Conservation (phyloP, 2,329 filamentous ascomycete genomes). For the Polytolypa hystricis region DNA sequence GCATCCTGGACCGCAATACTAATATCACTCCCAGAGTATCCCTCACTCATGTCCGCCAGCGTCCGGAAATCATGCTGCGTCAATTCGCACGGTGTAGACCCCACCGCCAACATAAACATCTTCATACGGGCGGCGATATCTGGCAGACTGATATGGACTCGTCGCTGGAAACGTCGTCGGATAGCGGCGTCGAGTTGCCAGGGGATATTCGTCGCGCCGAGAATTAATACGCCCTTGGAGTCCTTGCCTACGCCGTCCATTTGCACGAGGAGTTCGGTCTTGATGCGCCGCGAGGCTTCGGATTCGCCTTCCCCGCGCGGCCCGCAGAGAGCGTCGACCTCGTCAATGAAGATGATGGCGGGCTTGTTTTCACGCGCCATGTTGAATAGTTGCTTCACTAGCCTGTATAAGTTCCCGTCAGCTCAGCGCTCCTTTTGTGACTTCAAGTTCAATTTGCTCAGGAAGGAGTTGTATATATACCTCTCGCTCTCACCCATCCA, state of each 20-base stretch:
- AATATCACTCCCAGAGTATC: conserved; percentile 95
- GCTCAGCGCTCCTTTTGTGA: too few relatives aligned
- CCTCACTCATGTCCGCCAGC: conserved; percentile 72
- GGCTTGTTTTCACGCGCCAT: conserved; percentile 98
- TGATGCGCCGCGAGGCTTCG: conserved; percentile 93
- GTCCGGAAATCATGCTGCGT: conserved; percentile 65
- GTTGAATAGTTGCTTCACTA: conserved; percentile 92
- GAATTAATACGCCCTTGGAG: conserved; percentile 81
- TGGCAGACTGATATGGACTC: conserved; percentile 90
- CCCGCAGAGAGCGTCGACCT: conserved; percentile 92
- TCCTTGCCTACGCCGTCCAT: conserved; percentile 99
- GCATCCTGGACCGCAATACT: conserved; percentile 91
- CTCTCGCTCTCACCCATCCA: conserved; percentile 99
- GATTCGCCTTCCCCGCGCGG: conserved; percentile 91
- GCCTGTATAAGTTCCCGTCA: too few relatives aligned
- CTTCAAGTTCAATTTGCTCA: too few relatives aligned
- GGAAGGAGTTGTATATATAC: conserved; percentile 38
- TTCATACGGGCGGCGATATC: conserved; percentile 76
- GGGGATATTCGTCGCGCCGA: conserved; percentile 95
- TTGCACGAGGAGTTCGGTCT: conserved; percentile 94
- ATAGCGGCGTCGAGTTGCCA: conserved; percentile 98
- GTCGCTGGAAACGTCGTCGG: conserved; percentile 84
- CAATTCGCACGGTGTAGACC: conserved; percentile 79
- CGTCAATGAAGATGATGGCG: conserved; percentile 97
- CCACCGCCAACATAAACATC: conserved; percentile 95